These are phyloP conservation scores for Cercophora samala DNA, from an alignment of 495 filamentous ascomycete species.

Conservation along the genomic window DNA sequence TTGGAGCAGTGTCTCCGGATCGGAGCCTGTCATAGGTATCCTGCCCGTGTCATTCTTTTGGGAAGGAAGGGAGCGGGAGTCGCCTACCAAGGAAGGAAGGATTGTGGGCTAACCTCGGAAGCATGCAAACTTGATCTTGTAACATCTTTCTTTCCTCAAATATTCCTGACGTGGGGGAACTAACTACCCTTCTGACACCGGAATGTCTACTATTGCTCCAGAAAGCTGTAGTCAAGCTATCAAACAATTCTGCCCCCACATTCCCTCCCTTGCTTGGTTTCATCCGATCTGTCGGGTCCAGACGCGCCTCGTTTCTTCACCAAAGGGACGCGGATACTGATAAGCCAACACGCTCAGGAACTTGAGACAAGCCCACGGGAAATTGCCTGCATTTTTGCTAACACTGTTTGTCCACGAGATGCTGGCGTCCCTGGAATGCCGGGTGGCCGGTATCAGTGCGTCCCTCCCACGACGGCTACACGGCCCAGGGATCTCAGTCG, in stretches of 20 bases:
- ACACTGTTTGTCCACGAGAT: background rate
- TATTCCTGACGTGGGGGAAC: background rate
- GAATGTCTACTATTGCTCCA: background rate
- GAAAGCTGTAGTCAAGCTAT: background rate
- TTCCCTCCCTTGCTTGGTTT: background rate
- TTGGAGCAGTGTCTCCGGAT: background rate
- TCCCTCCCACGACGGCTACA: background rate
- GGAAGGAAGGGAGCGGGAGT: background rate
- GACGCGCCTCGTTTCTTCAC: background rate
- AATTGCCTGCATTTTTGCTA: conserved; percentile 3
- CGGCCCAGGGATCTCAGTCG: background rate
- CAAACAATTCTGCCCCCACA: background rate
- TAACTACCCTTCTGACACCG: background rate
- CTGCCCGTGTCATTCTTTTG: background rate
- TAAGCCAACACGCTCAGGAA: background rate
- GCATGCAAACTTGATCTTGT: no score
- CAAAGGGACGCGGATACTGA: background rate
- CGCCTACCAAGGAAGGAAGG: no score
- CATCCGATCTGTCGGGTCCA: background rate
- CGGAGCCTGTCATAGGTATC: background rate
- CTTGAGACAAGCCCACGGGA: background rate
- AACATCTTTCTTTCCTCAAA: no score
- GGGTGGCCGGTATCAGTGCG: background rate
- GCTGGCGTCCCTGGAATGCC: background rate
- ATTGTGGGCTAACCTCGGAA: no score